Evolutionary conservation across 106 monocot species (phyloP).

Genomic region (Dendrobium huoshanense): DNA sequence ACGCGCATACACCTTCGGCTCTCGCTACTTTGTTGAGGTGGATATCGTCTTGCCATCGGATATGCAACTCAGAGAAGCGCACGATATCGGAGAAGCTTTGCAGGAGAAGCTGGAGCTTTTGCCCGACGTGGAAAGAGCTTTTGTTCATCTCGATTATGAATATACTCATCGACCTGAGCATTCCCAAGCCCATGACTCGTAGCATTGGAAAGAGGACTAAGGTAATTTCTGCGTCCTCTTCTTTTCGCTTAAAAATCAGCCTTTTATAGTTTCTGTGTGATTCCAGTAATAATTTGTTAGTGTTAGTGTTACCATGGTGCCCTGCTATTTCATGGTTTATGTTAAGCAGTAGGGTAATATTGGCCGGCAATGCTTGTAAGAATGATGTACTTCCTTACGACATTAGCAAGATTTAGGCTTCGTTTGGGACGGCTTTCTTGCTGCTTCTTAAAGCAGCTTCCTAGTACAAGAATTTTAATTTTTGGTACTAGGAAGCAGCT

Average conservation of each 20-base stretch:
- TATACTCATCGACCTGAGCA: conserved; percentile 81
- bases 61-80: conserved; percentile 90
- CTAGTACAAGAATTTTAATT: too few relatives aligned
- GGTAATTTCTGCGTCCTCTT: too few relatives aligned
- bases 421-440: too few relatives aligned
- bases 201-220: not conserved
- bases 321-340: not conserved
- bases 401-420: not conserved
- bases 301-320: not conserved
- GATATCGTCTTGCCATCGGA: conserved; percentile 87
- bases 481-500: too few relatives aligned
- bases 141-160: conserved; percentile 88
- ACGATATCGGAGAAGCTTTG: conserved; percentile 91
- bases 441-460: too few relatives aligned
- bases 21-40: conserved; percentile 95
- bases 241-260: not conserved
- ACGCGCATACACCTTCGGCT: conserved; percentile 91
- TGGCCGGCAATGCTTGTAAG: not conserved
- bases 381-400: not conserved
- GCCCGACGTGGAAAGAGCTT: conserved; percentile 79
- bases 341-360: not conserved
- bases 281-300: not conserved
- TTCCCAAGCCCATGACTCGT: conserved; percentile 42
- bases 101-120: conserved; percentile 89
- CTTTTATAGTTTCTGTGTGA: not conserved